Evolutionary conservation across 2,329 filamentous ascomycete genomes (phyloP), one percentile per base, ranked within the genome.

Genomic region (Eutypella sp.): DNA sequence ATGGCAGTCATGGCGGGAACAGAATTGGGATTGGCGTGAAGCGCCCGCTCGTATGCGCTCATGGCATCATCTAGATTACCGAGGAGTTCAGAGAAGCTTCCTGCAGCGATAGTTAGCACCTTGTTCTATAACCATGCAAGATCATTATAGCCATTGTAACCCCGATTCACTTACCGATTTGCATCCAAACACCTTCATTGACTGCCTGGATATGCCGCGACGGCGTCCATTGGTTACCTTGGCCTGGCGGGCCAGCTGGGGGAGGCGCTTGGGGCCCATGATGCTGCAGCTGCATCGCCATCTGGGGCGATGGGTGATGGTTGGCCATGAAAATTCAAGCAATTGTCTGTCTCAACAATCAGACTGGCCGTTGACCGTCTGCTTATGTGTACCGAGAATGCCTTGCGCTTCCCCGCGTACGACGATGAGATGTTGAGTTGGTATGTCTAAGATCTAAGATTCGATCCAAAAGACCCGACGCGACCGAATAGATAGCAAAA

Each of bases 1-100:
- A 97, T 96, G 50, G 90, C 88, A 57, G 90, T 95, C 88, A 97
- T 92, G 24, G 93, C 93, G 1, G 83, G 81, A 41, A 93, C 85
- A 16, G 92, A 97, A 72, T 88, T 89, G 40, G 83, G 81, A 63
- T 97, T 97, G 65, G 91, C 88, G 56, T 82, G 80, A 50, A 97
- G 77, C 36, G 91, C 93, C 64, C 88, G 85, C 67, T 97, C 90
- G 67, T 96, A 99, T 38, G 91, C 88, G 55, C 82, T 76, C 74
- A 93, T 88, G 42, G 92, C 92, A 62, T 92, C 89, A 50, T 97
- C 92, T 37, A 88, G 76, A 59, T 93, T 88, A 54, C 89, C 88
- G 72, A 96, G 81, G 57, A 93, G 72, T 71, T 99, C 92, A 19
- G 89, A 87, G 51, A 95, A 78, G 58, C 82, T 87, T 31, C 92